Evolutionary conservation across 1,284 basidiomycete genomes (phyloP).

Genomic region (Pseudozyma tsukubaensis): DNA sequence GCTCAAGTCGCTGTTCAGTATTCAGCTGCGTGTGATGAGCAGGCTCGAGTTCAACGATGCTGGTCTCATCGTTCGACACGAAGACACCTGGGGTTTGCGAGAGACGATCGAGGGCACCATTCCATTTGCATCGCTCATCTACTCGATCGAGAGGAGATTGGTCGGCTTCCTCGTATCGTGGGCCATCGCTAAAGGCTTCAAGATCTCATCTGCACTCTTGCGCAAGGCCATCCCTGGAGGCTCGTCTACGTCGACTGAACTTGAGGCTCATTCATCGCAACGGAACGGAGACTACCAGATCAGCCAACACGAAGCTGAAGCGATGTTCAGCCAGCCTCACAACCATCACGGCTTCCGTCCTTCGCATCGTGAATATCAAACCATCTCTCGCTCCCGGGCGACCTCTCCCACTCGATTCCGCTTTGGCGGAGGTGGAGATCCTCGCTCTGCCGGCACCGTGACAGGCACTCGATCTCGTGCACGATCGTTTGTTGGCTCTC

Average conservation of each 20-base stretch:
- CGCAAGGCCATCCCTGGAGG: slow-evolving; percentile 39
- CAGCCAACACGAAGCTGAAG: slow-evolving; percentile 41
- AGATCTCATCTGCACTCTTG: slow-evolving; percentile 49
- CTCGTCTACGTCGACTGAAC: slow-evolving; percentile 9
- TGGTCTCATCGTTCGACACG: slow-evolving; percentile 66
- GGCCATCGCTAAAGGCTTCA: slow-evolving; percentile 61
- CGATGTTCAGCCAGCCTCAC: slow-evolving; percentile 34
- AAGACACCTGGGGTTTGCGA: slow-evolving; percentile 67
- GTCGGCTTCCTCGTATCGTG: slow-evolving; percentile 61
- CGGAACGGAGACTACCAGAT: slow-evolving; percentile 16
- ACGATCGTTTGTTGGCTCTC: slow-evolving; percentile 47
- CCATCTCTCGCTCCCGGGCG: slow-evolving; percentile 60
- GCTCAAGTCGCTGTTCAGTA: slow-evolving; percentile 60
- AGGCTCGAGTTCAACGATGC: slow-evolving; percentile 68
- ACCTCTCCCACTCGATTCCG: slow-evolving; percentile 56
- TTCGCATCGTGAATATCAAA: slow-evolving; percentile 42
- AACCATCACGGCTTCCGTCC: slow-evolving; percentile 16
- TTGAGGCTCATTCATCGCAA: slow-evolving; percentile 14
- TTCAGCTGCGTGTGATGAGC: slow-evolving; percentile 66
- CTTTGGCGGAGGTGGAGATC: slow-evolving; percentile 21
- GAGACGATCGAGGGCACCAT: slow-evolving; percentile 67
- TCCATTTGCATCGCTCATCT: slow-evolving; percentile 62
- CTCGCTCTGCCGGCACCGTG: slow-evolving; percentile 26
- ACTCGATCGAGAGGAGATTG: slow-evolving; percentile 61
- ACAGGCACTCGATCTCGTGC: slow-evolving; percentile 60